Evolutionary conservation across 192 early-diverging fungal genomes (phyloP).

Genomic region (Piromyces finnis): DNA sequence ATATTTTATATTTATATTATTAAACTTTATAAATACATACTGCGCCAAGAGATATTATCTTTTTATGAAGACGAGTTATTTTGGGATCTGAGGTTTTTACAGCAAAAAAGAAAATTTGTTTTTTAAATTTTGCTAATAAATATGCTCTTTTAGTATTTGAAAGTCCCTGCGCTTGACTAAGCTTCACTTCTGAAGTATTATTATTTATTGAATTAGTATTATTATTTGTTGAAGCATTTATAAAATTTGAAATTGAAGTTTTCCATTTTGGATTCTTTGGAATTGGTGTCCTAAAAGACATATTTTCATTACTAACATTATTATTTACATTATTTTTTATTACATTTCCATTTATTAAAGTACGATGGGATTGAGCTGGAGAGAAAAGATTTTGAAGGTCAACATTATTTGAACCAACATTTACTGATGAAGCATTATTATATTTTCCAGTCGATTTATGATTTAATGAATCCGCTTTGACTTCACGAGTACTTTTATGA

Average conservation of each 20-base stretch:
- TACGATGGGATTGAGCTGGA: background rate
- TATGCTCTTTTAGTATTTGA: background rate
- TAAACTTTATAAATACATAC: background rate
- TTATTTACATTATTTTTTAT: background rate
- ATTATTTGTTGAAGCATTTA: background rate
- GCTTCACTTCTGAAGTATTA: background rate
- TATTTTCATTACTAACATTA: background rate
- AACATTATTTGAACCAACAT: background rate
- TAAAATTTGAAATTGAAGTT: background rate
- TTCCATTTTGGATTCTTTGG: background rate
- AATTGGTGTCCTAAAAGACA: background rate
- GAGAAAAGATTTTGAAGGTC: background rate
- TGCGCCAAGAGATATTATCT: background rate
- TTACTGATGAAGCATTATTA: background rate
- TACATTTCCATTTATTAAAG: background rate
- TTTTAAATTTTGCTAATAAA: background rate
- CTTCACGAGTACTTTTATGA: background rate
- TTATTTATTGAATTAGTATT: background rate
- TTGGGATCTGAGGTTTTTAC: background rate
- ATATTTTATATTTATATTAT: too few species aligned
- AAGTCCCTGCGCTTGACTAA: background rate
- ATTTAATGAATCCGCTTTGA: background rate
- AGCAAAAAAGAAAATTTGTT: background rate
- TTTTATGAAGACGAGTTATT: background rate
- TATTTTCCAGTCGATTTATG: background rate